These are phyloP conservation scores for Candida corydali DNA, from an alignment of 805 yeast genomes.

Conservation along the genomic window DNA sequence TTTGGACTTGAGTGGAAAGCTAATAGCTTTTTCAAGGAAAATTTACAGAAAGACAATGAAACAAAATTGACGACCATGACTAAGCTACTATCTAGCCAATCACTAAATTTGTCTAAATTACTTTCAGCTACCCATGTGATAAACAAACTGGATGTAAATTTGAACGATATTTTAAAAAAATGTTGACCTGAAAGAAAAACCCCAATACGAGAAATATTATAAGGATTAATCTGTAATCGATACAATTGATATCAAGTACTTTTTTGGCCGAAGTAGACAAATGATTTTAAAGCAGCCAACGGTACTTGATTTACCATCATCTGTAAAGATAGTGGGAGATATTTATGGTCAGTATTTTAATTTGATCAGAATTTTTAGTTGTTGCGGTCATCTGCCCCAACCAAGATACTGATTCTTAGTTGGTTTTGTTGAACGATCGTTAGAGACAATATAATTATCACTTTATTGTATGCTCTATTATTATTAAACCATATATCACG, in stretches of 20 bases:
- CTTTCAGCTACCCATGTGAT: conserved; percentile 12
- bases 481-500: too few species aligned
- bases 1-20: conserved; percentile 21
- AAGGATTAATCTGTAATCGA: conserved; percentile 49
- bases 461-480: conserved; percentile 53
- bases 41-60: conserved; percentile 7
- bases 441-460: conserved; percentile 50
- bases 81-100: conserved; percentile 11
- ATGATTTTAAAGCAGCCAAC: conserved; percentile 66
- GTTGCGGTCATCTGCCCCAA: conserved; percentile 58
- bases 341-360: conserved; percentile 68
- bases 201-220: conserved; percentile 25
- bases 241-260: conserved; percentile 50
- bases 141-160: conserved; percentile 33
- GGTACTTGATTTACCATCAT: conserved; percentile 62
- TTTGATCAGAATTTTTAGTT: conserved; percentile 49
- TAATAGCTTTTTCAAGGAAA: conserved; percentile 10
- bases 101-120: conserved; percentile 11
- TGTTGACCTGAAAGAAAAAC: conserved; percentile 29
- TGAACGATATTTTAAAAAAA: conserved; percentile 59
- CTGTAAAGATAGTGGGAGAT: conserved; percentile 81
- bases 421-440: conserved; percentile 56
- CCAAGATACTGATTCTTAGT: conserved; percentile 54
- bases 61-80: conserved; percentile 5
- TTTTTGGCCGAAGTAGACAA: conserved; percentile 56